Percentiles rank a stretch among this genome's conserved stretches.
phyloP scores from a whole-genome alignment of 495 filamentous ascomycete species.

The Penicilliopsis zonata region DNA sequence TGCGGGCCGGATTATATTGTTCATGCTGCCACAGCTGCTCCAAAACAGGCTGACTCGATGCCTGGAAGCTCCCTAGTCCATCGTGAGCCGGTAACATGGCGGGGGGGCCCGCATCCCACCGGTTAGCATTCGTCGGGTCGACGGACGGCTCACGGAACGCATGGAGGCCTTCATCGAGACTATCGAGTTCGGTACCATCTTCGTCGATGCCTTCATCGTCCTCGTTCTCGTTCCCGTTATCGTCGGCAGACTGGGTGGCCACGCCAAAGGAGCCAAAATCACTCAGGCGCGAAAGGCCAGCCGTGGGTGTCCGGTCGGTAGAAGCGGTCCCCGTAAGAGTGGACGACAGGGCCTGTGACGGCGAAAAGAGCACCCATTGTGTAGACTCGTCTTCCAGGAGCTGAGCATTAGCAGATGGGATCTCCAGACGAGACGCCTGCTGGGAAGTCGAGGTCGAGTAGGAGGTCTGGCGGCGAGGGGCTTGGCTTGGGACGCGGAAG shows the following conservation, averaged over 20 bases:
- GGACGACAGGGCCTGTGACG: conserved; percentile 46
- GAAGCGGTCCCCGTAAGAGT: conserved; percentile 60
- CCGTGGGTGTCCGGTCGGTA: conserved; percentile 60
- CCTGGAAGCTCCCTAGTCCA: conserved; percentile 73
- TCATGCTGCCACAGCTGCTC: conserved; percentile 81
- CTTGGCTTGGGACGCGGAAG: conserved; percentile 65
- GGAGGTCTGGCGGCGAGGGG: conserved; percentile 45
- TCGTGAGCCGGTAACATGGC: conserved; percentile 81
- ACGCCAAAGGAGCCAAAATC: conserved; percentile 79
- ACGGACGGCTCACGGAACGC: conserved; percentile 63
- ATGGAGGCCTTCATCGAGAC: conserved; percentile 78
- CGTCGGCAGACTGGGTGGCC: conserved; percentile 36
- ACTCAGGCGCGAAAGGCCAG: conserved; percentile 62
- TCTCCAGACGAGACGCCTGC: conserved; percentile 22
- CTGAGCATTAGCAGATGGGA: conserved; percentile 23
- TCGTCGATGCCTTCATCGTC: conserved; percentile 48
- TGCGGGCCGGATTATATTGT: conserved; percentile 58
- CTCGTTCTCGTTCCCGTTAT: conserved; percentile 38
- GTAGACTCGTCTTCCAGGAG: conserved; percentile 53
- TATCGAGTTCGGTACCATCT: conserved; percentile 67
- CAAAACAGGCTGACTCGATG: conserved; percentile 45
- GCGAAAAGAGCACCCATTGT: conserved; percentile 96
- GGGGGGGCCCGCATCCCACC: conserved; percentile 37
- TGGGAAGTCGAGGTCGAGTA: conserved; percentile 36
- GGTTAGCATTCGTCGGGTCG: conserved; percentile 31